Evolutionary conservation across 179 eudicot species (phyloP).

Genomic region (Pouteria campechiana): DNA sequence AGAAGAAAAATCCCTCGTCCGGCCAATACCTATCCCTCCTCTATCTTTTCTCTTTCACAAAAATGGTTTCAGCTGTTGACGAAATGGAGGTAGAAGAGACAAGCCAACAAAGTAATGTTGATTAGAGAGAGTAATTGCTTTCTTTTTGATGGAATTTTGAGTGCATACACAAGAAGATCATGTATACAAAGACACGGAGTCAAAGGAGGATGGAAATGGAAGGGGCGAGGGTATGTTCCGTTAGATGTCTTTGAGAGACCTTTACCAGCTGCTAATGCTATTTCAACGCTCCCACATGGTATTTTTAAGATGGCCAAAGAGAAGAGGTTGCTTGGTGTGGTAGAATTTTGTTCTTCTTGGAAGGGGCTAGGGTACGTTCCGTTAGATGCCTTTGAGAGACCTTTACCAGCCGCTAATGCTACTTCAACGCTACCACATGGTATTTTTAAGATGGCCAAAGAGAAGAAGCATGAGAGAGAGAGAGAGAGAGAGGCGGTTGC

Average conservation of each 20-base stretch:
- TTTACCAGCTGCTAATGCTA: conserved; percentile 39
- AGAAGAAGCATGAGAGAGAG: conserved; percentile 6
- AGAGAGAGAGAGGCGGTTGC: conserved; percentile 20
- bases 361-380: too few species aligned
- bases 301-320: neutral
- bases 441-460: neutral
- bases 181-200: too few species aligned
- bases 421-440: conserved; percentile 54
- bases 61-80: too few species aligned
- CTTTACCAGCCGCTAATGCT: conserved; percentile 40
- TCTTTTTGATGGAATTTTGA: too few species aligned
- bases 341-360: conserved; percentile 47
- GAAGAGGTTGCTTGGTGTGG: conserved; percentile 40
- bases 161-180: too few species aligned
- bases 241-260: conserved; percentile 45
- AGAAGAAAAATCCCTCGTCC: too few species aligned
- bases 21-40: too few species aligned
- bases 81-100: too few species aligned
- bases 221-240: conserved; percentile 19
- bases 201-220: neutral
- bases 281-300: conserved; percentile 50
- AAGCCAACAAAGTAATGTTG: too few species aligned
- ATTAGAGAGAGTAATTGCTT: too few species aligned
- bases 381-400: conserved; percentile 40
- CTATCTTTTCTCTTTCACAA: too few species aligned